Percentiles rank a stretch among this genome's conserved stretches.
phyloP scores from a whole-genome alignment of 352 stramenopile species.

The Phytophthora meadii region DNA sequence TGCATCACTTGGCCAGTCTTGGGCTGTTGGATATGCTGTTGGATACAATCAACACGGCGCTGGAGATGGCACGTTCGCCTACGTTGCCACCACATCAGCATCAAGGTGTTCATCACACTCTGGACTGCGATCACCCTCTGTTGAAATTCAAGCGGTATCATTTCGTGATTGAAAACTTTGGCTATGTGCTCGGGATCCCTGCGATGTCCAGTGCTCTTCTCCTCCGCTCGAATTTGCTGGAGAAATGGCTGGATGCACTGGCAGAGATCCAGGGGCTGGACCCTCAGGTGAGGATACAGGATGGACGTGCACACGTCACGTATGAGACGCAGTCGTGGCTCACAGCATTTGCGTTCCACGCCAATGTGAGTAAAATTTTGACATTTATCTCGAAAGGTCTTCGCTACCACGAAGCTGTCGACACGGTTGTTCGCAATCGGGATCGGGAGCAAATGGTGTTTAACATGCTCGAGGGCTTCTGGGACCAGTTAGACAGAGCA shows the following conservation, averaged over 20 bases:
- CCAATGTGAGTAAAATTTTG: slow-evolving; percentile 69
- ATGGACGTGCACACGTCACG: slow-evolving; percentile 91
- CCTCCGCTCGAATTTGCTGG: slow-evolving; percentile 57
- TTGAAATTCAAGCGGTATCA: slow-evolving; percentile 94
- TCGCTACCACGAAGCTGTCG: slow-evolving; percentile 56
- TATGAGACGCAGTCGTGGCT: slow-evolving; percentile 96
- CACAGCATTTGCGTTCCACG: slow-evolving; percentile 92
- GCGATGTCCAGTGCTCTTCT: slow-evolving; percentile 69
- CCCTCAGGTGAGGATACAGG: slow-evolving; percentile 74
- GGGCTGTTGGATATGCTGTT: slow-evolving; percentile 80
- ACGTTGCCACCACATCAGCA: slow-evolving; percentile 27
- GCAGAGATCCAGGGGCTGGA: slow-evolving; percentile 84
- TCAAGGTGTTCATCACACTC: slow-evolving; percentile 42
- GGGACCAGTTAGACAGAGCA: slow-evolving; percentile 66
- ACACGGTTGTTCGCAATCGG: slow-evolving; percentile 32
- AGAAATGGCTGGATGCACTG: slow-evolving; percentile 78
- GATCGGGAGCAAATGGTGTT: slow-evolving; percentile 68
- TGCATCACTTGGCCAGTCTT: slow-evolving; percentile 64
- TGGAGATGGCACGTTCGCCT: slow-evolving; percentile 71
- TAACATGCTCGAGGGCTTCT: slow-evolving; percentile 79
- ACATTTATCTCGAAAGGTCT: slow-evolving; percentile 70
- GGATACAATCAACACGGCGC: slow-evolving; percentile 75
- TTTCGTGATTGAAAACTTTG: slow-evolving; percentile 93
- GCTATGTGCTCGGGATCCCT: slow-evolving; percentile 96
- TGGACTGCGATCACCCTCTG: slow-evolving; percentile 92